phyloP scores from a whole-genome alignment of 179 eudicot genomes.

The Drosera spatulata region DNA sequence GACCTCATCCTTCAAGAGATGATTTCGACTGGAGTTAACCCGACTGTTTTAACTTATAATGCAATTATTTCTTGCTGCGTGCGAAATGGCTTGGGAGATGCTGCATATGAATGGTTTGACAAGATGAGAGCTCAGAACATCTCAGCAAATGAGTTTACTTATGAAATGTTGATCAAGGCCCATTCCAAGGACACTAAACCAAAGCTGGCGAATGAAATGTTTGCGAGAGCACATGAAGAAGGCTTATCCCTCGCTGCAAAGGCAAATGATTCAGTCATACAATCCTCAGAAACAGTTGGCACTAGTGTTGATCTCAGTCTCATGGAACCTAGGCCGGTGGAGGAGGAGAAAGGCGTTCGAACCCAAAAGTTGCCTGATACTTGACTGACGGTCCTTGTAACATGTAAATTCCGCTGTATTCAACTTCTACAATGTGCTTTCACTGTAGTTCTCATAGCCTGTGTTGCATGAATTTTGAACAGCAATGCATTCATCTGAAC shows the following conservation, averaged over 20 bases:
- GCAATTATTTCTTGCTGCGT: slow-evolving; percentile 79
- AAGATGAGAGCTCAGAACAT: slow-evolving; percentile 45
- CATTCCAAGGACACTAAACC: slow-evolving; percentile 78
- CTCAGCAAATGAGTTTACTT: slow-evolving; percentile 63
- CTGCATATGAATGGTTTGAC: slow-evolving; percentile 80
- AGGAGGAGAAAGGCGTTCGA: slow-evolving; percentile 33
- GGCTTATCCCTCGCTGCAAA: slow-evolving; percentile 46
- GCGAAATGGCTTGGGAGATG: slow-evolving; percentile 32
- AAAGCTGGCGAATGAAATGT: slow-evolving; percentile 69
- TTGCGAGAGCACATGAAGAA: slow-evolving; percentile 46
- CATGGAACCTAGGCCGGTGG: slow-evolving; percentile 64
- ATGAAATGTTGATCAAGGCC: slow-evolving; percentile 61
- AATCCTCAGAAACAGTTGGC: slow-evolving; percentile 26
- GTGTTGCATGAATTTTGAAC: no score
- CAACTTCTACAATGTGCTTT: no score
- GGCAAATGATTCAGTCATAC: slow-evolving; percentile 66
- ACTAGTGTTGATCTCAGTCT: slow-evolving; percentile 39
- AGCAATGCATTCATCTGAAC: no score
- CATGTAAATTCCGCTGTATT: no score
- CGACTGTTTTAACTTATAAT: slow-evolving; percentile 79
- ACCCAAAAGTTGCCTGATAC: slow-evolving; percentile 15
- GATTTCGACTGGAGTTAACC: slow-evolving; percentile 40
- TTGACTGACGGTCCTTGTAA: no score
- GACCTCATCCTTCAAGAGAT: slow-evolving; percentile 60
- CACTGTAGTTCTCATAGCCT: no score